Percentiles rank a stretch among this genome's conserved stretches.
Evolutionary conservation across 148 eudicot genomes (phyloP).

Genomic region (Beta vulgaris): DNA sequence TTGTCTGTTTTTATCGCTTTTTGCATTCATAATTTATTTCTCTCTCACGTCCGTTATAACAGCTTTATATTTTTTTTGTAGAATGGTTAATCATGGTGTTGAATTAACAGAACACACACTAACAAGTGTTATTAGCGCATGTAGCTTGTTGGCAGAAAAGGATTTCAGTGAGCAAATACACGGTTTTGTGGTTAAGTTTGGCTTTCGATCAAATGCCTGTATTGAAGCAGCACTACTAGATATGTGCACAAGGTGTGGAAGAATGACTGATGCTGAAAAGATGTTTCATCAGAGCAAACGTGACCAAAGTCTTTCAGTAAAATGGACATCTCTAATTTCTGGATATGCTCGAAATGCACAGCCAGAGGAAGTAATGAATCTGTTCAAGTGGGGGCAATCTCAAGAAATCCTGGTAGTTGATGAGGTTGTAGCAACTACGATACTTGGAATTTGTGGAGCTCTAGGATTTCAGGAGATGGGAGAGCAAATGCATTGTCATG

Average conservation of each 20-base stretch:
- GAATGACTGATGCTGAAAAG: constrained; percentile 66
- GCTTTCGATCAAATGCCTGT: constrained; percentile 42
- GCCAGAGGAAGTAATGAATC: constrained; percentile 58
- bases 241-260: constrained; percentile 81
- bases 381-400: constrained; percentile 42
- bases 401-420: constrained; percentile 44
- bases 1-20: too few species aligned
- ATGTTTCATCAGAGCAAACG: constrained; percentile 38
- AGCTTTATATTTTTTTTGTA: constrained; percentile 54
- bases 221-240: constrained; percentile 71
- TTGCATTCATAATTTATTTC: too few species aligned
- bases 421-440: constrained; percentile 51
- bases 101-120: constrained; percentile 68
- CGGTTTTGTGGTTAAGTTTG: constrained; percentile 71
- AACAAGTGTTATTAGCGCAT: constrained; percentile 61
- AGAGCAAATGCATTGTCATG: constrained; percentile 59
- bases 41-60: too few species aligned
- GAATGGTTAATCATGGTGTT: constrained; percentile 53
- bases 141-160: constrained; percentile 51
- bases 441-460: constrained; percentile 68
- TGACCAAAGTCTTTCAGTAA: constrained; percentile 31
- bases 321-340: constrained; percentile 70
- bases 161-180: constrained; percentile 62
- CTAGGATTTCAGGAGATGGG: constrained; percentile 60
- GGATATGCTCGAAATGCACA: constrained; percentile 75